Evolutionary conservation across 1,139 yeast species (phyloP).

Genomic region (Pichia inconspicua): DNA sequence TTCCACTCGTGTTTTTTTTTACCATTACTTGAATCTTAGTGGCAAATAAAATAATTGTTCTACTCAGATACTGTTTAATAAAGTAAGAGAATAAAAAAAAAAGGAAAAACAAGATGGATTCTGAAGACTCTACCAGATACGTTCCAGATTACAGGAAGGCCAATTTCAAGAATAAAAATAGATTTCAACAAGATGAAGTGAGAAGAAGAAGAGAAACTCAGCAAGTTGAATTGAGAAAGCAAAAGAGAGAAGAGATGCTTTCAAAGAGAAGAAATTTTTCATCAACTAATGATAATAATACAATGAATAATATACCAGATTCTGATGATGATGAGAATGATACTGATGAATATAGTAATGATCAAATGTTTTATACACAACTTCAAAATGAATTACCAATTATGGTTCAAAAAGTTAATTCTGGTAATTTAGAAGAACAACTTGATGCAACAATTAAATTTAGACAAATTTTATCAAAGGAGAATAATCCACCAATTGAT

Average conservation of each 20-base stretch:
- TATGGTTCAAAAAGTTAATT: conserved; percentile 76
- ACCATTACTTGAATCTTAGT: neutral
- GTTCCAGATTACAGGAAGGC: conserved; percentile 98
- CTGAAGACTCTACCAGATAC: conserved; percentile 67
- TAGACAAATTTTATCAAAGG: conserved; percentile 88
- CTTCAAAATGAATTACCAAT: conserved; percentile 73
- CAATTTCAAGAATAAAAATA: conserved; percentile 87
- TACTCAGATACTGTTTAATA: neutral
- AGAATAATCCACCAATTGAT: conserved; percentile 96
- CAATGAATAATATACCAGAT: conserved; percentile 11
- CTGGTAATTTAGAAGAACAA: conserved; percentile 72
- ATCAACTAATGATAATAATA: conserved; percentile 21
- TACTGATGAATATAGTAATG: conserved; percentile 33
- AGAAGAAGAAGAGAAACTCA: conserved; percentile 98
- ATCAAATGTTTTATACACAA: conserved; percentile 45
- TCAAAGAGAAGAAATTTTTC: conserved; percentile 83
- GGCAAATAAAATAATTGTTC: neutral
- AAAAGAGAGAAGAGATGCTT: conserved; percentile 89
- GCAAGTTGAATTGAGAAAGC: conserved; percentile 93
- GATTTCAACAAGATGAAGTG: conserved; percentile 91
- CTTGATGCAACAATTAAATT: conserved; percentile 86
- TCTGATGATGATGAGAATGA: conserved; percentile 40
- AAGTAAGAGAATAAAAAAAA: neutral
- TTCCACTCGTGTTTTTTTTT: neutral
- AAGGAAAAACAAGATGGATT: conserved; percentile 5